Base-by-base conservation (phyloP, 2,329 filamentous ascomycete genomes). In the Fusarium secorum region DNA sequence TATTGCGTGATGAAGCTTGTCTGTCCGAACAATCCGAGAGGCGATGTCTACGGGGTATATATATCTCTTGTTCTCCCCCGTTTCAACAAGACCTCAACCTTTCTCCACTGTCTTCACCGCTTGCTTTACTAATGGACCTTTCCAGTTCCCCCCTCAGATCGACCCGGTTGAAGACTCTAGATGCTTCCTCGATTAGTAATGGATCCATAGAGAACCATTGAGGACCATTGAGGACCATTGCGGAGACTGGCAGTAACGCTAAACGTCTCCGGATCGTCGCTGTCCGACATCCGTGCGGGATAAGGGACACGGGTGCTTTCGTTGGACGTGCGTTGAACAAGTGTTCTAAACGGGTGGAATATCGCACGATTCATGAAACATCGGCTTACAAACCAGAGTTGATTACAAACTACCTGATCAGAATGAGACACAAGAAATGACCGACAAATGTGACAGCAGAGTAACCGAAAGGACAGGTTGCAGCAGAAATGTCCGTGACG, bases 151-250 rank as follows among this genome's bases (percentile, higher is more conserved):
- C 44, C 28, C 44, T 48, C 44, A 30, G 44, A 28, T 26, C n/a
- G 30, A 15, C 41, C 41, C 28, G 33, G 32, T 4, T 39, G 61
- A 66, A 56, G 30, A 28, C 67, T 44, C 68, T 68, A 71, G 67
- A 68, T 68, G 64, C 46, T 71, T 71, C 26, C 14, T 22, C 56
- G 44, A 73, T 73, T 73, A 73, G 53, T 73, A 73, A 73, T 56
- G 26, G 24, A 3, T 26, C 22, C 7, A 38, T 38, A 18, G 4
- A 20, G 17, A 20, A 15, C 26, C 44, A 32, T 17, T n/a, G 30
- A 11, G 42, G 24, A 4, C 39, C 22, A 11, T 11, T 44, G 18
- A 22, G n/a, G 41, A 28, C 44, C 26, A 26, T 18, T 35, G 39
- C 32, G 53, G 53, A 56, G 30, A 33, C 30, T 22, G 20, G 26